These are phyloP conservation scores for Podaxis carcinomalis DNA, from an alignment of 768 basidiomycete genomes.

Conservation along the genomic window DNA sequence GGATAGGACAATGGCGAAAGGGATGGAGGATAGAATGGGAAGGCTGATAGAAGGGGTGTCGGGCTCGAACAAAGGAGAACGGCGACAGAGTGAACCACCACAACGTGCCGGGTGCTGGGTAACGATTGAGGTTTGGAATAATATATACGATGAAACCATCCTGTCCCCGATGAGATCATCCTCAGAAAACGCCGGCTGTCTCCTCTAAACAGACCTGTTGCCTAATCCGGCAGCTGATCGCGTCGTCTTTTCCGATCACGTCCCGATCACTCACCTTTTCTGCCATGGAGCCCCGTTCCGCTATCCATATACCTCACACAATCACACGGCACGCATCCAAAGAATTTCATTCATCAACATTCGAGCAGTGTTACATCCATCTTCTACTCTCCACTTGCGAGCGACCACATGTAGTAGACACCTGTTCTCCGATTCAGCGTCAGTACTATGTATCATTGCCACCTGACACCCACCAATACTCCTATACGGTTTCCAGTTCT, in stretches of 20 bases:
- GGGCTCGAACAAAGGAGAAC: background rate
- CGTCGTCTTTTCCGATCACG: conserved; percentile 3
- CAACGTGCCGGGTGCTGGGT: background rate
- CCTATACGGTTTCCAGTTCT: conserved; percentile 76
- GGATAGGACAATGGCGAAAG: background rate
- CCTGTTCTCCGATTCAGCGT: conserved; percentile 30
- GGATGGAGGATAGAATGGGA: background rate
- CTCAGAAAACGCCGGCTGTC: background rate
- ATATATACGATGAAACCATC: conserved; percentile 3
- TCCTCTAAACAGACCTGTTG: conserved; percentile 1
- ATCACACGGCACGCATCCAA: background rate
- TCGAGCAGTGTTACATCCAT: background rate
- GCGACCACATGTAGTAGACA: conserved; percentile 87
- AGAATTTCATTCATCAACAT: background rate
- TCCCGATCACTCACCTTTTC: conserved; percentile 6
- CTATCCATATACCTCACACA: background rate
- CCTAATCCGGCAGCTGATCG: background rate
- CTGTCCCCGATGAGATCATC: conserved; percentile 3
- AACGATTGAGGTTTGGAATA: background rate
- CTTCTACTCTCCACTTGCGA: conserved; percentile 34
- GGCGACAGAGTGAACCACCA: background rate
- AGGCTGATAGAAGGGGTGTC: background rate
- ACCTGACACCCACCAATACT: conserved; percentile 55
- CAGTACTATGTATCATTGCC: conserved; percentile 5
- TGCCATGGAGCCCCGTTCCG: conserved; percentile 8